phyloP scores from a whole-genome alignment of 176 grass and related monocot species.

The Microstegium vimineum region DNA sequence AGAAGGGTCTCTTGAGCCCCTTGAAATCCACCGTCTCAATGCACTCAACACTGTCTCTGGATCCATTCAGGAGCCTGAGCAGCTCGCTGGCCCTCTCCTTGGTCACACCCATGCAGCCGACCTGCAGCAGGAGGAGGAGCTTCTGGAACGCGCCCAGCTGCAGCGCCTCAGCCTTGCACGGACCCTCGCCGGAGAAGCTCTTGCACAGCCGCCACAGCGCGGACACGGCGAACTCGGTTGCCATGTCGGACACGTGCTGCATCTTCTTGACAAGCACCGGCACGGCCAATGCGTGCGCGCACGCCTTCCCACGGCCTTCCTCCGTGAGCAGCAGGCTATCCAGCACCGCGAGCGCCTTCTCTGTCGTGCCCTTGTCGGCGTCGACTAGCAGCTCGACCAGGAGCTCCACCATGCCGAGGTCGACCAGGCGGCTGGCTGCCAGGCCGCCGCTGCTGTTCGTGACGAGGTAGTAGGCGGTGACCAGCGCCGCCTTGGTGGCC shows the following conservation, averaged over 20 bases:
- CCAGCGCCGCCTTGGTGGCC: slow-evolving; percentile 59
- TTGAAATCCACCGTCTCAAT: slow-evolving; percentile 64
- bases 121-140: slow-evolving; percentile 65
- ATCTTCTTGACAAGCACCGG: slow-evolving; percentile 81
- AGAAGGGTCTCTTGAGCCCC: slow-evolving; percentile 68
- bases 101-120: slow-evolving; percentile 52
- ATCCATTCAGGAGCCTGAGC: slow-evolving; percentile 69
- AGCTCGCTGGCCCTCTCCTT: slow-evolving; percentile 67
- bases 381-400: slow-evolving; percentile 60
- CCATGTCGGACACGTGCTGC: slow-evolving; percentile 64
- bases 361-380: slow-evolving; percentile 64
- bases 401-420: slow-evolving; percentile 41
- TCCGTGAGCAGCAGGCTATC: slow-evolving; percentile 45
- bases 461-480: slow-evolving; percentile 55
- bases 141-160: slow-evolving; percentile 81
- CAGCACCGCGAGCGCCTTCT: slow-evolving; percentile 79
- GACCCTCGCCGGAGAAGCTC: slow-evolving; percentile 22
- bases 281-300: slow-evolving; percentile 49
- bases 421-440: slow-evolving; percentile 1
- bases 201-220: slow-evolving; percentile 79
- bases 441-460: background rate
- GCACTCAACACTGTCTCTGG: slow-evolving; percentile 41
- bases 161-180: slow-evolving; percentile 49
- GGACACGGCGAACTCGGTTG: slow-evolving; percentile 76
- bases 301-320: slow-evolving; percentile 34